A percentile compares a stretch with the other conserved stretches of the same genome.
Evolutionary conservation across 169 alveolate species (phyloP).

Genomic region (Babesia bovis): DNA sequence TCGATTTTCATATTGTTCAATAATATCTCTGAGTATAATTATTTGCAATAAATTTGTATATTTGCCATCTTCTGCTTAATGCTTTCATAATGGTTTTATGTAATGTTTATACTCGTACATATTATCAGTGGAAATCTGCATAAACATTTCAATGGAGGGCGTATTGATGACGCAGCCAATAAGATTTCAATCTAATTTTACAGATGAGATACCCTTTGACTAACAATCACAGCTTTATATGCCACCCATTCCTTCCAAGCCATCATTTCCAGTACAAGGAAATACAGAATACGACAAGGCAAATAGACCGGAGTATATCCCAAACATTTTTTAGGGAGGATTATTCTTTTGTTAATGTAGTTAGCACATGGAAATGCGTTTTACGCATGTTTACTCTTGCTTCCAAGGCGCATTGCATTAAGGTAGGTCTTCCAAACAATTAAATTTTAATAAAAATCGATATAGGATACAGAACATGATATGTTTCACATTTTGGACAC

Average conservation of each 20-base stretch:
- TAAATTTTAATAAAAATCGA: background rate
- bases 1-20: too few relatives aligned
- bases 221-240: background rate
- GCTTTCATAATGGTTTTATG: too few relatives aligned
- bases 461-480: background rate
- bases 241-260: conserved; percentile 15
- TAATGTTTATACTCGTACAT: too few relatives aligned
- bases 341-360: conserved; percentile 6
- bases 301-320: too few relatives aligned
- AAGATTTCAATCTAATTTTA: too few relatives aligned
- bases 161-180: too few relatives aligned
- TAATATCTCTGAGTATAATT: too few relatives aligned
- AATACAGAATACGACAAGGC: background rate
- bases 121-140: too few relatives aligned
- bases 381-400: conserved; percentile 9
- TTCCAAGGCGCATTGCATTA: background rate
- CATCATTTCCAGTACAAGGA: background rate
- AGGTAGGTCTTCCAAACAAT: background rate
- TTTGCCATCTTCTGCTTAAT: too few relatives aligned
- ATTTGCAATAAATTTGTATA: too few relatives aligned
- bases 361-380: conserved; percentile 37
- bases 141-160: too few relatives aligned
- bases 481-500: conserved; percentile 1
- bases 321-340: background rate
- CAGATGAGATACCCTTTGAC: background rate